Percentiles rank a stretch among this genome's conserved stretches.
phyloP scores from a whole-genome alignment of 805 yeast genomes.

The Schwanniomyces pseudopolymorphus region DNA sequence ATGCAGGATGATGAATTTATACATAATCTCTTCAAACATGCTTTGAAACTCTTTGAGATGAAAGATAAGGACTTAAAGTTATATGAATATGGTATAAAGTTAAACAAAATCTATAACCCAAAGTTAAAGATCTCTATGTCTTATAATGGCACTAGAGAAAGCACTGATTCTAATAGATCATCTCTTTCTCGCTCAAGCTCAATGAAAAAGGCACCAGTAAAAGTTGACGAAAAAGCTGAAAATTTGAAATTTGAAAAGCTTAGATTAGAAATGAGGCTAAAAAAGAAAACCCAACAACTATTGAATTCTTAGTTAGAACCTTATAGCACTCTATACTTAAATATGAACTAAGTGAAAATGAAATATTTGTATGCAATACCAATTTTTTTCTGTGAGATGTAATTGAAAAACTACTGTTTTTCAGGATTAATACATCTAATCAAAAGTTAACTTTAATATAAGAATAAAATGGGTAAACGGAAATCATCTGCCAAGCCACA shows the following conservation, averaged over 20 bases:
- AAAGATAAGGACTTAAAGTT: constrained; percentile 37
- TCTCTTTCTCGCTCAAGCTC: constrained; percentile 1
- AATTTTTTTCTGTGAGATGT: background rate
- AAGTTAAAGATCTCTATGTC: constrained; percentile 29
- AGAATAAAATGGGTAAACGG: constrained; percentile 66
- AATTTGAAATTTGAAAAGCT: constrained; percentile 44
- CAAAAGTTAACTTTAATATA: background rate
- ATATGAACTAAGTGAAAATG: background rate
- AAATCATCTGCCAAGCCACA: constrained; percentile 82
- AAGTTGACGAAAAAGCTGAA: constrained; percentile 26
- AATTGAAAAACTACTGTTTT: background rate
- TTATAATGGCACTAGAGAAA: constrained; percentile 20
- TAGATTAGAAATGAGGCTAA: constrained; percentile 46
- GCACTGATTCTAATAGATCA: constrained; percentile 18
- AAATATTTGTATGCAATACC: background rate
- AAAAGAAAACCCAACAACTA: constrained; percentile 41
- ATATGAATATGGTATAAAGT: constrained; percentile 38
- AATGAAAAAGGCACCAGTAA: constrained; percentile 2
- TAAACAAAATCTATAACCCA: constrained; percentile 42
- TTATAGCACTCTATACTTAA: background rate
- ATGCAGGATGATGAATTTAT: constrained; percentile 18
- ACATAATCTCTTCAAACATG: constrained; percentile 29
- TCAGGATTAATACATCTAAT: background rate
- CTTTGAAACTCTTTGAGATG: constrained; percentile 30
- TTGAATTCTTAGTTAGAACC: constrained; percentile 13